These are phyloP conservation scores for Pholiota conissans DNA, from an alignment of 768 basidiomycete species.

Conservation along the genomic window DNA sequence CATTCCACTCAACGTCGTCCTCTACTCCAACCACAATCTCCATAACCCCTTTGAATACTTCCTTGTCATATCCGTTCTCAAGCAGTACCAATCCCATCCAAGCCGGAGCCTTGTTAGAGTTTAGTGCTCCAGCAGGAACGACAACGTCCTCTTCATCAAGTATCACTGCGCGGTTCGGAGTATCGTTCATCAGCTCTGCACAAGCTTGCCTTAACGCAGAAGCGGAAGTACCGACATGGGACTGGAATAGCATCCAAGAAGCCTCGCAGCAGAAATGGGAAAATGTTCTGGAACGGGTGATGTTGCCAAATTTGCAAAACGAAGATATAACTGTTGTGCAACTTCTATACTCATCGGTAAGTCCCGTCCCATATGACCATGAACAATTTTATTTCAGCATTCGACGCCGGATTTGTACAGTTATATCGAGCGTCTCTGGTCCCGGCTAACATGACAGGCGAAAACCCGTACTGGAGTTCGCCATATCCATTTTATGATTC, in stretches of 20 bases:
- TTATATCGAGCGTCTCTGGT: constrained; percentile 51
- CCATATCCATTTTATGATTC: constrained; percentile 50
- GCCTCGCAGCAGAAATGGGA: constrained; percentile 43
- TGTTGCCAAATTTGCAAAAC: constrained; percentile 26
- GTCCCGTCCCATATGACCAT: not conserved
- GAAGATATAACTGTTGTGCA: constrained; percentile 44
- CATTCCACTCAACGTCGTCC: constrained; percentile 36
- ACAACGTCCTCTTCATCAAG: constrained; percentile 15
- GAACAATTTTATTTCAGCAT: not conserved
- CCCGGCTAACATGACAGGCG: constrained; percentile 48
- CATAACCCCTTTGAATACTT: constrained; percentile 31
- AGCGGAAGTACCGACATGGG: constrained; percentile 49
- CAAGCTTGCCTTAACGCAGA: constrained; percentile 63
- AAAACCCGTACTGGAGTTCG: constrained; percentile 52
- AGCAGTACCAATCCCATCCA: constrained; percentile 36
- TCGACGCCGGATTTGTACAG: constrained; percentile 19
- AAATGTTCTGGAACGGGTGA: constrained; percentile 38
- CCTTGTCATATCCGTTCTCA: constrained; percentile 38
- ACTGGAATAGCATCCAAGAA: constrained; percentile 40
- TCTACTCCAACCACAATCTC: constrained; percentile 33
- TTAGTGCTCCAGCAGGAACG: constrained; percentile 21
- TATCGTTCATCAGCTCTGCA: constrained; percentile 51
- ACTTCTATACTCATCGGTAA: constrained; percentile 48
- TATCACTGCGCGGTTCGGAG: constrained; percentile 54
- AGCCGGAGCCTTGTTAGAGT: constrained; percentile 45